These are phyloP conservation scores for Thelephora ganbajun DNA, from an alignment of 768 basidiomycete genomes.

Conservation along the genomic window DNA sequence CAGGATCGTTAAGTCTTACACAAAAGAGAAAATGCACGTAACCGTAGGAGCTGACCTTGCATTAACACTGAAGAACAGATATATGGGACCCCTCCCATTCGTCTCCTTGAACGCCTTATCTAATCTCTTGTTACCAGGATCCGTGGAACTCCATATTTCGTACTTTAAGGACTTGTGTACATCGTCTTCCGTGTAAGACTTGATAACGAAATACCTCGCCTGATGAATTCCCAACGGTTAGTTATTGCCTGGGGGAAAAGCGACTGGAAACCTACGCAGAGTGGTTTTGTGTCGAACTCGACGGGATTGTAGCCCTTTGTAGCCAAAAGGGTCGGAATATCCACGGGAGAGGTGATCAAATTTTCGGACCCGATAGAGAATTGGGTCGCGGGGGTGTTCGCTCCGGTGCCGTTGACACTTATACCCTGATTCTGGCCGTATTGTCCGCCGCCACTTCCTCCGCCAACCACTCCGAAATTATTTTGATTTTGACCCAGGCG, in stretches of 20 bases:
- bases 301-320: slow-evolving; percentile 86
- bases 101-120: slow-evolving; percentile 97
- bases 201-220: slow-evolving; percentile 96
- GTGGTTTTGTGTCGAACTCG: slow-evolving; percentile 68
- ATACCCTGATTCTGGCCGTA: slow-evolving; percentile 16
- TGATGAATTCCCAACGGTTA: slow-evolving; percentile 17
- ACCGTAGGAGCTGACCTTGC: slow-evolving; percentile 36
- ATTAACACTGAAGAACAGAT: slow-evolving; percentile 97
- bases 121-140: slow-evolving; percentile 92
- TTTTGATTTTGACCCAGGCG: slow-evolving; percentile 11
- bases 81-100: slow-evolving; percentile 85
- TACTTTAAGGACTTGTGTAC: slow-evolving; percentile 97
- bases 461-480: not conserved
- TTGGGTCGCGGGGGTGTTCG: too few species aligned
- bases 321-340: slow-evolving; percentile 74
- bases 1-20: not conserved
- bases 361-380: slow-evolving; percentile 7
- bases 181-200: slow-evolving; percentile 97
- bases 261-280: slow-evolving; percentile 39
- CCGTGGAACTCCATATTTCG: slow-evolving; percentile 96
- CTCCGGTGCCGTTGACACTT: slow-evolving; percentile 6
- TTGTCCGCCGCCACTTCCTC: not conserved
- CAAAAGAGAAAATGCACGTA: not conserved
- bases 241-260: slow-evolving; percentile 1
- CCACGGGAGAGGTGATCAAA: slow-evolving; percentile 56